Evolutionary conservation across 78 protist genomes (phyloP).

Genomic region (Dictyostelium capitatum): DNA sequence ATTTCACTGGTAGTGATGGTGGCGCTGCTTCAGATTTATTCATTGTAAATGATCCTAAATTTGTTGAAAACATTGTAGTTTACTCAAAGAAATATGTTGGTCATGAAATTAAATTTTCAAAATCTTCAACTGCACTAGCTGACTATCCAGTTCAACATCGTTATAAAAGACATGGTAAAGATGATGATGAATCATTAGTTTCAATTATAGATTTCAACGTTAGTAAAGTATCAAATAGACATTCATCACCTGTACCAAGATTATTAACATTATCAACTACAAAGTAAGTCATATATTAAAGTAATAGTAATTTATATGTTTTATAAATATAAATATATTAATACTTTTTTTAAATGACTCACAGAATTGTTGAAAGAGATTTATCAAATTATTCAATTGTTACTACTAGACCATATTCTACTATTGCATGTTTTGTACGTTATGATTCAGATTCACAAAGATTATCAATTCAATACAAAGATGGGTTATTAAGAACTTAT

Average conservation of each 20-base stretch:
- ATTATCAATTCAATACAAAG: constrained; percentile 72
- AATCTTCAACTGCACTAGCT: constrained; percentile 1
- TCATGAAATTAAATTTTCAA: constrained; percentile 31
- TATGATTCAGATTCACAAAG: constrained; percentile 66
- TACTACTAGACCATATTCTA: constrained; percentile 61
- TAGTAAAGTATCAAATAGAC: constrained; percentile 37
- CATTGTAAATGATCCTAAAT: constrained; percentile 57
- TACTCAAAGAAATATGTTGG: constrained; percentile 61
- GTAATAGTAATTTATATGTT: neutral
- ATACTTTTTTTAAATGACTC: neutral
- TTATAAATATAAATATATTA: neutral
- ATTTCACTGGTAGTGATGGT: neutral
- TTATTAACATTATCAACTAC: constrained; percentile 61
- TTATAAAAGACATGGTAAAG: constrained; percentile 46
- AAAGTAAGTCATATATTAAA: constrained; percentile 24
- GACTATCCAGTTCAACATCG: constrained; percentile 47
- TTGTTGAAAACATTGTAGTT: constrained; percentile 28
- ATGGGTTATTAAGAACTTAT: constrained; percentile 57
- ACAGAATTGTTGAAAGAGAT: constrained; percentile 74
- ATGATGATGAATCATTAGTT: constrained; percentile 59
- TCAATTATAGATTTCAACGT: constrained; percentile 59
- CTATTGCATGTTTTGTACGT: constrained; percentile 63
- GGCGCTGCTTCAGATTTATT: constrained; percentile 35
- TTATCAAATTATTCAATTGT: constrained; percentile 43
- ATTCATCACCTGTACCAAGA: constrained; percentile 16